Evolutionary conservation across 768 basidiomycete species (phyloP), one percentile per base, ranked within the genome.

Genomic region (Xerocomellus amylosporus): DNA sequence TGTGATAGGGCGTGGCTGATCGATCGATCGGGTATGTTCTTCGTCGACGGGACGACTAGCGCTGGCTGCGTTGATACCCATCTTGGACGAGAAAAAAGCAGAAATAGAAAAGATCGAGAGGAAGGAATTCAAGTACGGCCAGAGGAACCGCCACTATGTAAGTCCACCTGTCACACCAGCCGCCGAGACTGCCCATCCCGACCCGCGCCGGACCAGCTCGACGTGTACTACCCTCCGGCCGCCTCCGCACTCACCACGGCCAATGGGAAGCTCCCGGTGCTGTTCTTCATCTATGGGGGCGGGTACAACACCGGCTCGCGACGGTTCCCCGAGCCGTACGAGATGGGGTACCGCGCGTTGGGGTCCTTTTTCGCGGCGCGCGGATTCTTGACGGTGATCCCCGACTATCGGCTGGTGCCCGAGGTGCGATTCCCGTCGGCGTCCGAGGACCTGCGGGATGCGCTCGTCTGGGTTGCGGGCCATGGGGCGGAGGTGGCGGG

Each of bases 271-370:
- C 70, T 76, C 0, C 82, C 83, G 0, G 71, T 87, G 20, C 69
- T 88, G 24, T 79, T 88, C 66, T 87, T 80, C 68, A 55, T 82
- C 39, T 88, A 89, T 56, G 87, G 87, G 1, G 87, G 87, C 2
- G 84, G 86, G 3, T 86, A 85, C 63, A 70, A 71, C 56, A 64
- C 67, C 0, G 86, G 86, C 1, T 71, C 73, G 0, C 78, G 82
- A n/a, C 74, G 70, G 8, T 63, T 79, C 39, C 71, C 77, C 2
- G 68, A 75, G 9, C 77, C 83, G 0, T 73, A 73, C 41, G 77
- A 80, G 41, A 75, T 86, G 44, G 73, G 67, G 10, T 87, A 86
- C 62, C 73, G 74, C n/a, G 79, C 77, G 54, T 59, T 87, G 8
- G 86, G 80, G 0, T 71, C 83, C 4, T 88, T 80, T 73, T 88